Percentiles rank a stretch among this genome's conserved stretches.
These are phyloP conservation scores for Fusarium sp. DNA, from an alignment of 2,329 filamentous ascomycete genomes.

Conservation along the genomic window DNA sequence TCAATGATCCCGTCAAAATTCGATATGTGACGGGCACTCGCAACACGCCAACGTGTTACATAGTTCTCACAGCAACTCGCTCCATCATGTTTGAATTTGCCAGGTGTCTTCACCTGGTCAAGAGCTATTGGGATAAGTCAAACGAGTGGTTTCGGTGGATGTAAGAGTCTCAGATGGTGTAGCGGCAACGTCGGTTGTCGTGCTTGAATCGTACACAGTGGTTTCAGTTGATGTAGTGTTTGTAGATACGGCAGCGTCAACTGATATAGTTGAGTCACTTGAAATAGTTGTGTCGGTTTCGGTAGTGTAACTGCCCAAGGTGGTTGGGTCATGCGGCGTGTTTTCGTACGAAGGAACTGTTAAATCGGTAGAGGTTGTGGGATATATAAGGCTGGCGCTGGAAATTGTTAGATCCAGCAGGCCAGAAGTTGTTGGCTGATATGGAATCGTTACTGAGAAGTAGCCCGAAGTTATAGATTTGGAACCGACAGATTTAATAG, in stretches of 20 bases:
- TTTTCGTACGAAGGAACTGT: neutral
- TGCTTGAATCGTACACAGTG: neutral
- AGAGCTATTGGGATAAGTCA: neutral
- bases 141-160: neutral
- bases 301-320: too few species aligned
- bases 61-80: neutral
- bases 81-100: slow-evolving; percentile 8
- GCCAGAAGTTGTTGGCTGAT: neutral
- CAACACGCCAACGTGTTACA: neutral
- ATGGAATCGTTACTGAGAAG: neutral
- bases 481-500: neutral
- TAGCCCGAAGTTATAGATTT: neutral
- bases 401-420: neutral
- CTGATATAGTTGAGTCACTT: neutral
- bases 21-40: neutral
- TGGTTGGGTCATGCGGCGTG: neutral
- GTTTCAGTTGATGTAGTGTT: neutral
- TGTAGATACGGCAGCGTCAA: neutral
- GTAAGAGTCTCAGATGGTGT: neutral
- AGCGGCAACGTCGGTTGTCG: neutral
- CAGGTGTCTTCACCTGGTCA: slow-evolving; percentile 5
- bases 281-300: neutral
- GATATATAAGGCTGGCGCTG: neutral
- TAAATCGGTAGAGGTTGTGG: neutral
- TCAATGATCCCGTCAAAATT: neutral